Conservation (phyloP, 2,329 filamentous ascomycete species). For the Dactylellina haptotyla region DNA sequence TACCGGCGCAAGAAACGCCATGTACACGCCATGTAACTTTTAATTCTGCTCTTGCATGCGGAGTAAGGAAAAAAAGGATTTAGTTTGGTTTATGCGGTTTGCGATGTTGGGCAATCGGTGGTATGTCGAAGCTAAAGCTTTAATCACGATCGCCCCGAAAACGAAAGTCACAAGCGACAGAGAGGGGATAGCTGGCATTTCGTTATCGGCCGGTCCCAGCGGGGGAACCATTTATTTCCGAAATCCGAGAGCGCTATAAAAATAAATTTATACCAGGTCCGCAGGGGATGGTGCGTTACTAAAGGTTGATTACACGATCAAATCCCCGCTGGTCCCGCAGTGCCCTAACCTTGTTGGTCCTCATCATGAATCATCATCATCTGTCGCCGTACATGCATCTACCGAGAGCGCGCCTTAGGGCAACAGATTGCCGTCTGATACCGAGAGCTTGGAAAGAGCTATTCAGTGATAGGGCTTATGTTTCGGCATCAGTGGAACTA, state of each 20-base stretch:
- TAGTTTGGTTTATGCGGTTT: too few species aligned
- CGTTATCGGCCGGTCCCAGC: conserved; percentile 2
- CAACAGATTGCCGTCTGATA: conserved; percentile 18
- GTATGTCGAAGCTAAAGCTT: too few species aligned
- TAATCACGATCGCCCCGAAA: conserved; percentile 16
- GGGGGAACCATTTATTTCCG: conserved; percentile 35
- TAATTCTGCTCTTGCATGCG: not conserved
- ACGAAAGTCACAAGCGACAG: conserved; percentile 14
- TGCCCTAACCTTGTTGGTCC: conserved; percentile 27
- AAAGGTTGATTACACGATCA: conserved; percentile 42
- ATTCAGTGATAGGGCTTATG: not conserved
- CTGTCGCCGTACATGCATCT: conserved; percentile 19
- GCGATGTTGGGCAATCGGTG: too few species aligned
- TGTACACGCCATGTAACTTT: conserved; percentile 18
- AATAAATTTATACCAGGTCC: not conserved
- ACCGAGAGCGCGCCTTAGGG: conserved; percentile 30
- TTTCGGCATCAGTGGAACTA: not conserved
- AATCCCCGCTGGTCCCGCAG: conserved; percentile 26
- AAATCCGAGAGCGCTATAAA: conserved; percentile 35
- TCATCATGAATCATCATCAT: conserved; percentile 43
- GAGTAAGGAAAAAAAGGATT: too few species aligned
- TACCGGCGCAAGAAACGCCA: not conserved
- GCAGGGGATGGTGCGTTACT: not conserved
- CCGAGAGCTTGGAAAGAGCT: conserved; percentile 30
- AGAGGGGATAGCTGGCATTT: not conserved